Evolutionary conservation across 2,329 filamentous ascomycete species (phyloP), one percentile per base, ranked within the genome.

Genomic region (Pseudocercospora musae): DNA sequence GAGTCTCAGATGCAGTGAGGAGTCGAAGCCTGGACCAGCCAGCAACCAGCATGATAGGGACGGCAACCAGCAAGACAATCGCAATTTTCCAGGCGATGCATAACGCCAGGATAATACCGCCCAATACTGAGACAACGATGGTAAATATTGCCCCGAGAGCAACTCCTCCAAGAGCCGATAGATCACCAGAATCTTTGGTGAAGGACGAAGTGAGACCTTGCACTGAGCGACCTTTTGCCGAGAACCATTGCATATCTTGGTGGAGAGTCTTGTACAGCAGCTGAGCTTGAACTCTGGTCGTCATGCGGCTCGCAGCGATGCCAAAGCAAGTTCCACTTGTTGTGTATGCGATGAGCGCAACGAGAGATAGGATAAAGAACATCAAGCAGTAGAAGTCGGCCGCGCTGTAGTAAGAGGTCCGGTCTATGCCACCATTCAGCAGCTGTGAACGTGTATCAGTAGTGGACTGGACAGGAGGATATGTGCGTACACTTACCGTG

Each of bases 1-100:
- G 82, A 59, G 84, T 81, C 64, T 90, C 85, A 53, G 88, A 86
- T 40, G 82, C 80, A 2, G 84, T 82, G 13, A 83, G 73, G 3
- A 82, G 77, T 4, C 78, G 76, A 10, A 83, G 73, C 44, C 81
- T 76, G 20, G 80, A 69, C 63, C 78, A 82, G 0, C 81, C 81
- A 6, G 74, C 76, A 0, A 79, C 65, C 4, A 82, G 65, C 75
- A 83, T 80, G 37, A 83, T 68, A 0, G 81, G 81, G 0, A 82
- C 79, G 1, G 79, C 79, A 18, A 77, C 75, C n/a, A 83, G 73
- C 5, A 82, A 68, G 0, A 83, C 81, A 15, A 82, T 75, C 2
- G 80, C 80, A 27, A 83, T 82, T 62, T 78, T 81, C 81, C 81
- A 83, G 2, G 80, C 81, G 2, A 83, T 73, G 20, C 79, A 70